Conservation (phyloP, 306 rosid species). For the Benincasa hispida region DNA sequence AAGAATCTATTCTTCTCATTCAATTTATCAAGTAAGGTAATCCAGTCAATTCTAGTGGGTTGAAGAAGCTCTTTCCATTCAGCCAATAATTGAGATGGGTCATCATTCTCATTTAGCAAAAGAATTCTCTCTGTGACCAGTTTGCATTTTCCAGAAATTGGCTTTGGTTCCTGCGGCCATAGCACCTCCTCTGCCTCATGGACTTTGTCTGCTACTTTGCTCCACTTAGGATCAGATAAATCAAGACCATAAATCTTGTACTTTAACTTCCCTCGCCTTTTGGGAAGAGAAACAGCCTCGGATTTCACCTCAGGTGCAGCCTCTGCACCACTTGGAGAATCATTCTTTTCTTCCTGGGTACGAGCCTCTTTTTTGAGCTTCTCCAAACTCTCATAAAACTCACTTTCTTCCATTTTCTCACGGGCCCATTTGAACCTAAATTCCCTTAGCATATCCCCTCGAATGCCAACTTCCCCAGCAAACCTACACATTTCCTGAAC, state of each 20-base stretch:
- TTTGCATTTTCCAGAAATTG: constrained; percentile 57
- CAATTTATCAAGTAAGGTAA: constrained; percentile 49
- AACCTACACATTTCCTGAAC: constrained; percentile 86
- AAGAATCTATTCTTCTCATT: constrained; percentile 31
- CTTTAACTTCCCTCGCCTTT: constrained; percentile 63
- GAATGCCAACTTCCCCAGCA: constrained; percentile 76
- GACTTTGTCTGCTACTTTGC: constrained; percentile 49
- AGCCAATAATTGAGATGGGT: constrained; percentile 37
- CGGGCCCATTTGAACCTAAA: constrained; percentile 90
- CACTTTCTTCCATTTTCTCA: constrained; percentile 77
- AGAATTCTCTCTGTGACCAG: constrained; percentile 42
- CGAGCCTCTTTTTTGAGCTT: constrained; percentile 26
- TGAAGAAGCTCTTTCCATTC: constrained; percentile 71
- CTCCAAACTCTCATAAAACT: constrained; percentile 58
- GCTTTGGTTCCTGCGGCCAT: constrained; percentile 63
- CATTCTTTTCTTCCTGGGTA: constrained; percentile 14
- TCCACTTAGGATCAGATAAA: constrained; percentile 77
- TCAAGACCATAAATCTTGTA: constrained; percentile 80
- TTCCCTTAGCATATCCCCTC: constrained; percentile 78
- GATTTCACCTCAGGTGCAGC: constrained; percentile 20
- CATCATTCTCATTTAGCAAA: constrained; percentile 34
- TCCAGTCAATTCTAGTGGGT: constrained; percentile 74
- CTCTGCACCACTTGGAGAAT: constrained; percentile 9
- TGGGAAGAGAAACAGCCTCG: constrained; percentile 54
- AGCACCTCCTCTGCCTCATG: constrained; percentile 49